Base-by-base conservation (phyloP, 352 stramenopile genomes). In the Phytophthora constricta region DNA sequence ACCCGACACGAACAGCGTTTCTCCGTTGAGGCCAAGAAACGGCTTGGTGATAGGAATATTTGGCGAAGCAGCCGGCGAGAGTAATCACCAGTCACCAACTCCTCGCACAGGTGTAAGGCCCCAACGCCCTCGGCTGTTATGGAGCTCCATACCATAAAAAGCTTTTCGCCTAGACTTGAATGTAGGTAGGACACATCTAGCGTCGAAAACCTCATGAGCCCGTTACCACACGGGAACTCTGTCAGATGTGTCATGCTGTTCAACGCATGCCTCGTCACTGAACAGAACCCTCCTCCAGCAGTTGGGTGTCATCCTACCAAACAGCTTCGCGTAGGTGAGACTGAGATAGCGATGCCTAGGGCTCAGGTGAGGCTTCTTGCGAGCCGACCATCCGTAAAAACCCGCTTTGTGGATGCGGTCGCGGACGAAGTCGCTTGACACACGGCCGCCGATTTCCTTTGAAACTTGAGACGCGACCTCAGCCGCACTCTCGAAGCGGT, bases 341-440 rank as follows among this genome's bases (percentile, higher is more conserved):
- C 47, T 16, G 5, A 20, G 4, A 1, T 34, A 25, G 14, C 33
- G 47, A 17, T 58, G 48, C 1, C 31, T 34, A 4, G 22, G 22
- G n/a, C 19, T 53, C 2, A 65, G 39, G 28, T 41, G 58, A 7
- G 48, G 58, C 1, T 65, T 65, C 14, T 65, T 65, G 26, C 25
- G 5, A n/a, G 37, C 37, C 5, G 37, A 45, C 7, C 16, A 13
- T 5, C 37, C 37, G 8, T 45, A 7, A 4, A 45, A 19, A 45
- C 16, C 16, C 10, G 37, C 10, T 16, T 22, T 23, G 22, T 20
- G 46, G 20, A 53, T 53, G 1, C 26, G 22, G 23, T 3, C 11
- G 0, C 46, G 46, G 9, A 53, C 19, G 4, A 39, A 13, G 4
- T 39, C 4, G n/a, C 4, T 14, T 11, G 46, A 53, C 5, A 53